Percentiles rank a stretch among this genome's conserved stretches.
phyloP scores from a whole-genome alignment of 345 rosid genomes.

The Aquilaria sinensis region DNA sequence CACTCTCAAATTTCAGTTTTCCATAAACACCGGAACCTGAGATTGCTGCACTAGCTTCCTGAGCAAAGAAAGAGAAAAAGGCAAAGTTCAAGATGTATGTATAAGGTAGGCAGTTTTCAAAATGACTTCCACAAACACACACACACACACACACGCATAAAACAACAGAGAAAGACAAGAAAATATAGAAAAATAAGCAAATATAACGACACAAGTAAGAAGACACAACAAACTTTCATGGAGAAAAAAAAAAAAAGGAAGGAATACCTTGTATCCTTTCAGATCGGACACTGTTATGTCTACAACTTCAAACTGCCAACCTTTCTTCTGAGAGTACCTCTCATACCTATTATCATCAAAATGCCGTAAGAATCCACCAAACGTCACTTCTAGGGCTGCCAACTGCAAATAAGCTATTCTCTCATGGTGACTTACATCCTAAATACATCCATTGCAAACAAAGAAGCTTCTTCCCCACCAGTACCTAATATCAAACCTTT shows the following conservation, averaged over 20 bases:
- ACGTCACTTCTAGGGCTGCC: not conserved
- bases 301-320: slow-evolving; percentile 87
- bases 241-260: slow-evolving; percentile 1
- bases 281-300: slow-evolving; percentile 73
- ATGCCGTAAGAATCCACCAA: not conserved
- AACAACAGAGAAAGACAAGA: not conserved
- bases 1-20: slow-evolving; percentile 97
- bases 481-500: slow-evolving; percentile 42
- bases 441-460: slow-evolving; percentile 91
- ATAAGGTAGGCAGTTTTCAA: slow-evolving; percentile 7
- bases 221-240: not conserved
- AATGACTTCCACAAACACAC: not conserved
- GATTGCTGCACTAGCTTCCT: slow-evolving; percentile 97
- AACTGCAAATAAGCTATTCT: not conserved
- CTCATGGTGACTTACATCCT: slow-evolving; percentile 53
- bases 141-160: not conserved
- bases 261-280: slow-evolving; percentile 77
- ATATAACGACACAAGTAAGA: not conserved
- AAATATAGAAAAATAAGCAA: not conserved
- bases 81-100: slow-evolving; percentile 14
- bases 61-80: slow-evolving; percentile 16
- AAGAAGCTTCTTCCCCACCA: slow-evolving; percentile 98
- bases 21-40: slow-evolving; percentile 78
- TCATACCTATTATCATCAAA: slow-evolving; percentile 60
- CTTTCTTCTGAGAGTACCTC: slow-evolving; percentile 82